Evolutionary conservation across 2,329 filamentous ascomycete species (phyloP).

Genomic region (Dactylellina parvicollis): DNA sequence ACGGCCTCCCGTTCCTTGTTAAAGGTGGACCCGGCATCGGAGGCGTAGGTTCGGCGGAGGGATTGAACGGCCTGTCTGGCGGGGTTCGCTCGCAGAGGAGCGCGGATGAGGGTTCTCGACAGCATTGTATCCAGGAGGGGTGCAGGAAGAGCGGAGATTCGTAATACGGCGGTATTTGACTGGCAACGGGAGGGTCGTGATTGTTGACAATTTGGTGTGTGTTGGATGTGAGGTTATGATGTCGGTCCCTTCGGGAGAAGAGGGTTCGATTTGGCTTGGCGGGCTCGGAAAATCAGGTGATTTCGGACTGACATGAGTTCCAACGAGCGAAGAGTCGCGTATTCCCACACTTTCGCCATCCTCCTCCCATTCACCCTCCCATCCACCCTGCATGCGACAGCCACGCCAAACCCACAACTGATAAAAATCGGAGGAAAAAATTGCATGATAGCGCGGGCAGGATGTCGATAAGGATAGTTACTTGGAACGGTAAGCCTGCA

Average conservation of each 20-base stretch:
- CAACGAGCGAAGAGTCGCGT: background rate
- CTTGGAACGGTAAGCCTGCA: conserved; percentile 76
- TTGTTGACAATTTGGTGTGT: background rate
- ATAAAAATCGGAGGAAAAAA: background rate
- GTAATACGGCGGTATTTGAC: background rate
- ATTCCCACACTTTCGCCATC: background rate
- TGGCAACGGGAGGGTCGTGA: background rate
- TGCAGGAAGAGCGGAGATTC: conserved; percentile 29
- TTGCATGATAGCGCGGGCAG: conserved; percentile 56
- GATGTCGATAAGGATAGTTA: conserved; percentile 83
- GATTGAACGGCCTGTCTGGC: conserved; percentile 68
- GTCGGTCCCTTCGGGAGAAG: conserved; percentile 32
- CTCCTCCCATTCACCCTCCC: background rate
- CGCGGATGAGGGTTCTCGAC: conserved; percentile 71
- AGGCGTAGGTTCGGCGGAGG: conserved; percentile 50
- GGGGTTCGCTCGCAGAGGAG: conserved; percentile 71
- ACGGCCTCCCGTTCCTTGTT: conserved; percentile 89
- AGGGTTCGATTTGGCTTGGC: conserved; percentile 16
- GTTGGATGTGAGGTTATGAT: conserved; percentile 18
- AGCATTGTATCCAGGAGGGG: conserved; percentile 68
- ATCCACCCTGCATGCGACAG: background rate
- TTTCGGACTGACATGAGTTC: conserved; percentile 23
- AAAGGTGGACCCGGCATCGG: conserved; percentile 70
- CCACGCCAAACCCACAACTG: background rate
- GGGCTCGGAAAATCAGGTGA: conserved; percentile 14